Conservation (phyloP, 148 eudicot species). For the Pouteria glomerata region DNA sequence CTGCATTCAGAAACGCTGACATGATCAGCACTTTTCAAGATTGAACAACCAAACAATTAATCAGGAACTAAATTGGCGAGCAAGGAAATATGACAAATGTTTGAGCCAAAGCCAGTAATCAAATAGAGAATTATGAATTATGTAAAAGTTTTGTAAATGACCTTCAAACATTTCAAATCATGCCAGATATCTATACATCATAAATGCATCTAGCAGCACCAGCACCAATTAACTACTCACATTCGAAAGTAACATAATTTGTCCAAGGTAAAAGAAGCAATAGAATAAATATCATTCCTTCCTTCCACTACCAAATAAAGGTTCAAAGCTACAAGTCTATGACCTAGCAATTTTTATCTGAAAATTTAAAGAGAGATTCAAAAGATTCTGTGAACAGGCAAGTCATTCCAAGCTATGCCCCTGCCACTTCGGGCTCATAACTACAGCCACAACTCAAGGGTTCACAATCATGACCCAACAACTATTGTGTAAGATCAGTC, state of each 20-base stretch:
- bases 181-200: too few relatives aligned
- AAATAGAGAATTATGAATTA: too few relatives aligned
- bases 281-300: too few relatives aligned
- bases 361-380: background rate
- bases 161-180: too few relatives aligned
- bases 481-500: too few relatives aligned
- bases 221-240: too few relatives aligned
- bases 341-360: background rate
- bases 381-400: background rate
- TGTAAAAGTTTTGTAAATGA: background rate
- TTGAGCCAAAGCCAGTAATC: background rate
- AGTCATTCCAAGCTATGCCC: background rate
- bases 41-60: background rate
- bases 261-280: too few relatives aligned
- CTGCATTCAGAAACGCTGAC: conserved; percentile 9
- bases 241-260: too few relatives aligned
- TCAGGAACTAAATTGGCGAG: background rate
- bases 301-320: too few relatives aligned
- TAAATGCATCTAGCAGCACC: too few relatives aligned
- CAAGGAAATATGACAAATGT: background rate
- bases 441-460: background rate
- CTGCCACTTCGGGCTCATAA: background rate
- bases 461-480: too few relatives aligned
- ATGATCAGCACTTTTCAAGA: background rate
- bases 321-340: too few relatives aligned